Evolutionary conservation across 148 eudicot genomes (phyloP).

Genomic region (Camellia lanceoleosa): DNA sequence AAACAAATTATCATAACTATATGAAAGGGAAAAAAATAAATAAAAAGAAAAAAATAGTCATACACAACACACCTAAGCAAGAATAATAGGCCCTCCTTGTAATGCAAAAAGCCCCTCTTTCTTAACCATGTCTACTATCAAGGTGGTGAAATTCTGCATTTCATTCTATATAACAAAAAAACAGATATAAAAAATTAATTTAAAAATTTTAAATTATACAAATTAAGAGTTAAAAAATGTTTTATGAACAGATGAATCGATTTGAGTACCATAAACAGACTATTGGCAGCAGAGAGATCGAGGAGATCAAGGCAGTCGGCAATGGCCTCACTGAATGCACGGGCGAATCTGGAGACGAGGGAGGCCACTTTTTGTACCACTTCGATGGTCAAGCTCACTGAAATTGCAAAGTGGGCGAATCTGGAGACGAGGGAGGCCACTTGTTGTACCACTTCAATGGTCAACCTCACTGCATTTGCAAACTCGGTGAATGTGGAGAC

Average conservation of each 20-base stretch:
- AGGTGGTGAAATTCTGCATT: slow-evolving; percentile 56
- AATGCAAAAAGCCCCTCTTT: slow-evolving; percentile 56
- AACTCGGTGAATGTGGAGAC: too few relatives aligned
- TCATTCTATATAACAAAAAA: slow-evolving; percentile 31
- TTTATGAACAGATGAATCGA: not conserved
- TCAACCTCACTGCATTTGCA: too few relatives aligned
- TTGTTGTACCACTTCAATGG: too few relatives aligned
- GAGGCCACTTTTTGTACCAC: too few relatives aligned
- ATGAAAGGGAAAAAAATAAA: not conserved
- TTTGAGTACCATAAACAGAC: slow-evolving; percentile 39
- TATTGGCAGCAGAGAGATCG: slow-evolving; percentile 16
- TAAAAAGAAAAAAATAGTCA: not conserved
- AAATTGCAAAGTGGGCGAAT: too few relatives aligned
- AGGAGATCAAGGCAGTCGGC: too few relatives aligned
- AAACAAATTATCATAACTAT: not conserved
- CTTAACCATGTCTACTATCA: slow-evolving; percentile 56
- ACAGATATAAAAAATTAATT: not conserved
- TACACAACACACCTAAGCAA: slow-evolving; percentile 46
- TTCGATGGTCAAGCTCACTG: too few relatives aligned
- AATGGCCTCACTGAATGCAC: too few relatives aligned
- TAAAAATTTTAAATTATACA: too few relatives aligned
- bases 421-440: too few relatives aligned
- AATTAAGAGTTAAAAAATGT: not conserved
- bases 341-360: too few relatives aligned
- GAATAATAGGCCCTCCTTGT: slow-evolving; percentile 65